Evolutionary conservation across 768 basidiomycete species (phyloP).

Genomic region (Agaricus sinodeliciosus): DNA sequence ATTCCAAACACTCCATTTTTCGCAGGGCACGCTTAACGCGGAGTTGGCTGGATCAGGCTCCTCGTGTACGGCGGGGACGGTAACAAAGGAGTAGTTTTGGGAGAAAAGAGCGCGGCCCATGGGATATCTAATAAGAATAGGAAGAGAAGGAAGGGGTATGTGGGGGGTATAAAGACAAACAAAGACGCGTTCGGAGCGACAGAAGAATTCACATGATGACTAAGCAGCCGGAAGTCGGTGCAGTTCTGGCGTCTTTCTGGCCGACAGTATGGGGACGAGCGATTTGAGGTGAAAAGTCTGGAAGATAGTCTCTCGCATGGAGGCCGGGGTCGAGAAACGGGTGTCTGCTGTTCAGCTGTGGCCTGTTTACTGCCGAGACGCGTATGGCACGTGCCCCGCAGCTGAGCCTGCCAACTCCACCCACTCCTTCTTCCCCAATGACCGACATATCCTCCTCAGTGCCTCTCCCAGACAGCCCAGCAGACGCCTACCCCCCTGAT

Average conservation of each 20-base stretch:
- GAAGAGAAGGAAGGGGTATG: constrained; percentile 14
- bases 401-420: constrained; percentile 1
- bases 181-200: constrained; percentile 14
- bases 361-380: constrained; percentile 1
- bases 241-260: no score
- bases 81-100: constrained; percentile 29
- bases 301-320: no score
- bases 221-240: no score
- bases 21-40: constrained; percentile 36
- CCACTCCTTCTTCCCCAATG: not conserved
- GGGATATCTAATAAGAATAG: constrained; percentile 9
- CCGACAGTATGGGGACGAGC: no score
- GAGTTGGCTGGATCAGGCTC: constrained; percentile 33
- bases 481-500: constrained; percentile 22
- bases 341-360: no score
- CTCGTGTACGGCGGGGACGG: constrained; percentile 34
- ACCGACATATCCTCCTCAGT: not conserved
- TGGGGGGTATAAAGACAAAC: constrained; percentile 23
- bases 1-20: constrained; percentile 60
- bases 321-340: no score
- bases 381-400: constrained; percentile 11
- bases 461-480: not conserved
- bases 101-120: constrained; percentile 65
- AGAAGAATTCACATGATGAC: no score
- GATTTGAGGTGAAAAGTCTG: no score